Conservation (phyloP, 495 filamentous ascomycete species). For the Aspergillus sclerotioniger region DNA sequence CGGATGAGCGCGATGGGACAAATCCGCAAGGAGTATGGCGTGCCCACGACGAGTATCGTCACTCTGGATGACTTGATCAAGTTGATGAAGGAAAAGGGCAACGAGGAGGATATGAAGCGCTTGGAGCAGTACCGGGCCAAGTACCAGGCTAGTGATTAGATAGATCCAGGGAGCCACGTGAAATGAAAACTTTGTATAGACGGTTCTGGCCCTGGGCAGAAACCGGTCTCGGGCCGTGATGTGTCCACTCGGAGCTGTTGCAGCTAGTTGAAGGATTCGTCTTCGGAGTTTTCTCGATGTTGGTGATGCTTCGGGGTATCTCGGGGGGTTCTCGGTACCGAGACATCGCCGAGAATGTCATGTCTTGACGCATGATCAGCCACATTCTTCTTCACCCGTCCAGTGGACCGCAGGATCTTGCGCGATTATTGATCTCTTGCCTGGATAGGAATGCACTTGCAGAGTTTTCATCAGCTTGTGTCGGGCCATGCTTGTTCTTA, state of each 20-base stretch:
- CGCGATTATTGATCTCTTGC: not conserved
- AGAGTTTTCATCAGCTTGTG: not conserved
- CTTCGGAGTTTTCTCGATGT: not conserved
- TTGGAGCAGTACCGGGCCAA: slow-evolving; percentile 76
- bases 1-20: slow-evolving; percentile 6
- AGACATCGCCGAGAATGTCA: slow-evolving; percentile 1
- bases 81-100: slow-evolving; percentile 43
- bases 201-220: no score
- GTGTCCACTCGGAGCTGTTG: no score
- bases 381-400: no score
- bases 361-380: not conserved
- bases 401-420: not conserved
- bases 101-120: slow-evolving; percentile 60
- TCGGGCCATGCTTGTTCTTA: no score
- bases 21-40: slow-evolving; percentile 60
- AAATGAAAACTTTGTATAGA: not conserved
- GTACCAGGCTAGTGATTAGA: slow-evolving; percentile 47
- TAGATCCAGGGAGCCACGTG: not conserved
- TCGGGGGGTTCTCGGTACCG: not conserved
- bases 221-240: no score
- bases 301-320: not conserved
- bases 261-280: not conserved
- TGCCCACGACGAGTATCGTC: slow-evolving; percentile 49
- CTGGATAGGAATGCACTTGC: not conserved
- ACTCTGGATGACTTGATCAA: slow-evolving; percentile 77